phyloP scores from a whole-genome alignment of 2,329 filamentous ascomycete genomes.

The Aureobasidium zeae region DNA sequence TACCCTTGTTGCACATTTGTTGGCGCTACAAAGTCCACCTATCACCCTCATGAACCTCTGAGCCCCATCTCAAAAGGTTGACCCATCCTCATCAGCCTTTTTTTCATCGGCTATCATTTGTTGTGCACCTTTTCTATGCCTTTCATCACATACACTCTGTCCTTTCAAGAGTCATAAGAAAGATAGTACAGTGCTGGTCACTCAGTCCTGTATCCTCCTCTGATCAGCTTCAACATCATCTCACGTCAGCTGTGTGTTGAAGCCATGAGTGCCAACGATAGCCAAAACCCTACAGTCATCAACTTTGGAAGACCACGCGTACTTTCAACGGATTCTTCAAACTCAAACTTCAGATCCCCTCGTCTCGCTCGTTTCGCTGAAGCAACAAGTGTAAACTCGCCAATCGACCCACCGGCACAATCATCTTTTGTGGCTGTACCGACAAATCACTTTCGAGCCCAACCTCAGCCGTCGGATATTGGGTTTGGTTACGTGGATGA shows the following conservation, averaged over 20 bases:
- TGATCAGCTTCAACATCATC: constrained; percentile 14
- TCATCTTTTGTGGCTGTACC: constrained; percentile 51
- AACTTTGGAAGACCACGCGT: constrained; percentile 16
- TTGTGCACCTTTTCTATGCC: neutral
- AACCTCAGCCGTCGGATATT: constrained; percentile 71
- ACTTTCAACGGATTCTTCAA: constrained; percentile 30
- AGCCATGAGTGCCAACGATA: constrained; percentile 16
- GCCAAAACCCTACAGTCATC: constrained; percentile 13
- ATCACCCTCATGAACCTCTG: constrained; percentile 6
- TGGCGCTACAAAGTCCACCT: constrained; percentile 11
- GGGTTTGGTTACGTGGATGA: constrained; percentile 82
- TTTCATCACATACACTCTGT: neutral
- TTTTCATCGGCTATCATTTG: neutral
- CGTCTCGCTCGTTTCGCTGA: constrained; percentile 73
- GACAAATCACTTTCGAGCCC: constrained; percentile 47
- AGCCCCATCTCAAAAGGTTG: constrained; percentile 14
- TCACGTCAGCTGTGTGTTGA: constrained; percentile 17
- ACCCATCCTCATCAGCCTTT: neutral
- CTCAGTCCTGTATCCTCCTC: constrained; percentile 1
- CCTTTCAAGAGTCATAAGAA: neutral
- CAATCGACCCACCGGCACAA: constrained; percentile 51
- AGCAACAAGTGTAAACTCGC: constrained; percentile 69
- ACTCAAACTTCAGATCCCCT: constrained; percentile 49
- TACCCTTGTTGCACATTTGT: constrained; percentile 3
- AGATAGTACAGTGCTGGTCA: constrained; percentile 9